A percentile compares a stretch with the other conserved stretches of the same genome.
Conservation (phyloP, 805 yeast genomes). For the Cyberlindnera misumaiensis region DNA sequence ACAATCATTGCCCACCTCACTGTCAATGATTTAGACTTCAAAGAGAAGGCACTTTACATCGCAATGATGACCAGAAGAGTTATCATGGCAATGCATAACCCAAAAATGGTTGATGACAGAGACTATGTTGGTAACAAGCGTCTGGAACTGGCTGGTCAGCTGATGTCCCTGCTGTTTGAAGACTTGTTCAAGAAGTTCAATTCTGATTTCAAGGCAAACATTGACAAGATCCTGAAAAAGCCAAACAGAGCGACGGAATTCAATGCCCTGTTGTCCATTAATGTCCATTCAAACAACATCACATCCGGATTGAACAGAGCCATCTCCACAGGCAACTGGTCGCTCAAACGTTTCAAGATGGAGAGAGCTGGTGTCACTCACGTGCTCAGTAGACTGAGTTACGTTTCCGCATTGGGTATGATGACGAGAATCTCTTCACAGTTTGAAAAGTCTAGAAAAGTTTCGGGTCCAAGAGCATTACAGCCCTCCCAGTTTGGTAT, state of each 20-base stretch:
- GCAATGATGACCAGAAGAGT: slow-evolving; percentile 97
- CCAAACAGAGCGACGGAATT: slow-evolving; percentile 94
- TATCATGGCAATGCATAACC: slow-evolving; percentile 89
- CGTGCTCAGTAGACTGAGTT: slow-evolving; percentile 83
- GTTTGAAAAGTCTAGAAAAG: slow-evolving; percentile 95
- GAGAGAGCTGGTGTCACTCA: slow-evolving; percentile 99
- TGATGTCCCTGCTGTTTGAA: slow-evolving; percentile 90
- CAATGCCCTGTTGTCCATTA: slow-evolving; percentile 84
- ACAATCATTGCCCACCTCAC: slow-evolving; percentile 94
- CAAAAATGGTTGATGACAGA: slow-evolving; percentile 95
- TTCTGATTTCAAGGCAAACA: slow-evolving; percentile 86
- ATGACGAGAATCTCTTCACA: slow-evolving; percentile 99
- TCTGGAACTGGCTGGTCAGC: slow-evolving; percentile 93
- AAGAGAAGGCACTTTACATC: slow-evolving; percentile 89
- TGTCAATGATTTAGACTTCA: slow-evolving; percentile 75
- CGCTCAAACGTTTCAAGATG: slow-evolving; percentile 97
- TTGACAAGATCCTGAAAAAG: slow-evolving; percentile 88
- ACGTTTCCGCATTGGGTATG: slow-evolving; percentile 95
- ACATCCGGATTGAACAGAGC: slow-evolving; percentile 94
- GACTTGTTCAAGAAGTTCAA: slow-evolving; percentile 96
- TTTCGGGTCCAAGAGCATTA: slow-evolving; percentile 96
- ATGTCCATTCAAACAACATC: slow-evolving; percentile 86
- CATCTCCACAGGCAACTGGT: slow-evolving; percentile 98
- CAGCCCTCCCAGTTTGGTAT: slow-evolving; percentile 99
- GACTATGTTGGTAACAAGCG: slow-evolving; percentile 98